These are phyloP conservation scores for Ceratobasidium sp. DNA, from an alignment of 1,284 basidiomycete genomes.

Conservation along the genomic window DNA sequence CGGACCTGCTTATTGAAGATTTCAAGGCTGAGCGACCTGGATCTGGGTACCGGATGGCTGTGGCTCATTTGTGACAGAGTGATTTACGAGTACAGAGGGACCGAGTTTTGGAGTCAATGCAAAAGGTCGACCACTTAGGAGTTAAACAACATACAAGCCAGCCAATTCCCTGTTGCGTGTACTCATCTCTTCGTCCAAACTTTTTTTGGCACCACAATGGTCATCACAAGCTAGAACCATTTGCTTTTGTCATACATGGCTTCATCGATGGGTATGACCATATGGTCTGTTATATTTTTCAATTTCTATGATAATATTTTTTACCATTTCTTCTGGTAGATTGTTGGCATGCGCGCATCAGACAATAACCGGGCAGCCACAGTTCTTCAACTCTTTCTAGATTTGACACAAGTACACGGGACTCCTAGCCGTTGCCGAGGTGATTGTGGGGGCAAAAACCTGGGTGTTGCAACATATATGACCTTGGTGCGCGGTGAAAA, in stretches of 20 bases:
- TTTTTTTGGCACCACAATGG: slow-evolving; percentile 9
- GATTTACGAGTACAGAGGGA: background rate
- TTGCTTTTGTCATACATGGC: background rate
- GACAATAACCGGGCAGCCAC: slow-evolving; percentile 11
- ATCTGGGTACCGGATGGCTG: background rate
- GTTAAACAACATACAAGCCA: background rate
- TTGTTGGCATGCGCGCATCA: slow-evolving; percentile 3
- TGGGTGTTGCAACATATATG: slow-evolving; percentile 19
- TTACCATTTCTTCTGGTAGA: background rate
- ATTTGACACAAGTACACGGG: background rate
- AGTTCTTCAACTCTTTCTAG: background rate
- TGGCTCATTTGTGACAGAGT: background rate
- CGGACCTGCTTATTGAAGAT: background rate
- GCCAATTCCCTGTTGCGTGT: background rate
- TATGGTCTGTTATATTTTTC: background rate
- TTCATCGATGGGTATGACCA: slow-evolving; percentile 12
- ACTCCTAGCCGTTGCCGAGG: background rate
- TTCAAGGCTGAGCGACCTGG: background rate
- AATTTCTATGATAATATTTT: no score
- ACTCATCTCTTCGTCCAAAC: background rate
- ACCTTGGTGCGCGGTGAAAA: background rate
- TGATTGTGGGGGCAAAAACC: background rate
- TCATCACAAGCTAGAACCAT: slow-evolving; percentile 11
- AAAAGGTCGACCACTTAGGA: background rate
- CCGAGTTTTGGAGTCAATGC: background rate